Evolutionary conservation across 345 rosid genomes (phyloP).

Genomic region (Syzygium grande): DNA sequence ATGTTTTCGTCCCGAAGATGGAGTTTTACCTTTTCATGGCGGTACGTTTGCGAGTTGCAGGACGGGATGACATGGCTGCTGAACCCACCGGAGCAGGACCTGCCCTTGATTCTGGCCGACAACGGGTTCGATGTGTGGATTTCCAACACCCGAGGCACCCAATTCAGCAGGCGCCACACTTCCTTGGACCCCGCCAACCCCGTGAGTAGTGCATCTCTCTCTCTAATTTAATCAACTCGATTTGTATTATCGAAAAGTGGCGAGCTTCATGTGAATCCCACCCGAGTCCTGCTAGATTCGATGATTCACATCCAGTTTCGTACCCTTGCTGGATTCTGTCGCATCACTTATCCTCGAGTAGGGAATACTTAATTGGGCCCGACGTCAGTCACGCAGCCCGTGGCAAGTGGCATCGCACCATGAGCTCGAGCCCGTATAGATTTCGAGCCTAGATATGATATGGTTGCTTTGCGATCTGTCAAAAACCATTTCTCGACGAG

Average conservation of each 20-base stretch:
- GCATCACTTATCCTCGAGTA: no score
- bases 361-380: neutral
- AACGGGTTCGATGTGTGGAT: conserved; percentile 93
- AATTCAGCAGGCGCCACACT: conserved; percentile 56
- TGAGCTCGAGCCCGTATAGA: neutral
- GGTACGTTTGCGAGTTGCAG: conserved; percentile 18
- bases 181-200: conserved; percentile 29
- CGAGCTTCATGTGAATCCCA: no score
- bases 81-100: conserved; percentile 70
- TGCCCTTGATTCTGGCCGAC: conserved; percentile 80
- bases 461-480: no score
- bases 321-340: no score
- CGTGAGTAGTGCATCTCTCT: no score
- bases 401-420: neutral
- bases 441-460: neutral
- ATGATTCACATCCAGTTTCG: no score
- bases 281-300: no score
- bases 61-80: conserved; percentile 92
- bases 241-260: no score
- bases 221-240: no score
- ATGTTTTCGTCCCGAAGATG: no score
- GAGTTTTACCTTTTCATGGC: neutral
- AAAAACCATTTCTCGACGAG: no score
- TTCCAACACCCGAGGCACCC: conserved; percentile 77
- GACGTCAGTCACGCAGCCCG: neutral